phyloP scores from a whole-genome alignment of 306 rosid genomes.

The Purshia tridentata region DNA sequence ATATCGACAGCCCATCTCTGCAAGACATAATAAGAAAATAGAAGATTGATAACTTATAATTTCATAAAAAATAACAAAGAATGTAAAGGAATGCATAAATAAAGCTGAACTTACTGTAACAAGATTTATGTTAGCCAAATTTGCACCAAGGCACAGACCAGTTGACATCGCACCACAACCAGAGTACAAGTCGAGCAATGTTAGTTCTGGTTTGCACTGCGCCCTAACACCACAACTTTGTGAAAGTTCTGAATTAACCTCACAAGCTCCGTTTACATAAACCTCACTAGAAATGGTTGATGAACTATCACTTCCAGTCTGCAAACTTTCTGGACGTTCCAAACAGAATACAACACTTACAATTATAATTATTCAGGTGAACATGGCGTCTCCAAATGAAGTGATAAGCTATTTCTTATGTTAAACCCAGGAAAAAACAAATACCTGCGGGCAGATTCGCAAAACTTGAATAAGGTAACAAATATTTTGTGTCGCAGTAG shows the following conservation, averaged over 20 bases:
- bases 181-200: slow-evolving; percentile 63
- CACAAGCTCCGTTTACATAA: slow-evolving; percentile 34
- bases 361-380: neutral
- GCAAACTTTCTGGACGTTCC: slow-evolving; percentile 36
- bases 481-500: slow-evolving; percentile 54
- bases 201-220: slow-evolving; percentile 36
- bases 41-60: neutral
- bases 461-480: slow-evolving; percentile 57
- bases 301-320: slow-evolving; percentile 45
- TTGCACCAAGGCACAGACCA: slow-evolving; percentile 77
- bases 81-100: neutral
- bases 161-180: slow-evolving; percentile 98
- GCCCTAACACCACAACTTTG: slow-evolving; percentile 13
- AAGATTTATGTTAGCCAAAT: slow-evolving; percentile 51
- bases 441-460: slow-evolving; percentile 55
- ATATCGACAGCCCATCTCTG: slow-evolving; percentile 90
- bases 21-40: neutral
- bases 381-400: neutral
- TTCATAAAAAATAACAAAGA: neutral
- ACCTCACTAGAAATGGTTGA: slow-evolving; percentile 70
- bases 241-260: slow-evolving; percentile 30
- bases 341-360: neutral
- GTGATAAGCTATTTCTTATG: neutral
- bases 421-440: neutral
- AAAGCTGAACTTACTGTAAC: slow-evolving; percentile 55